Evolutionary conservation across 768 basidiomycete genomes (phyloP).

Genomic region (Leccinum disarticulatum): DNA sequence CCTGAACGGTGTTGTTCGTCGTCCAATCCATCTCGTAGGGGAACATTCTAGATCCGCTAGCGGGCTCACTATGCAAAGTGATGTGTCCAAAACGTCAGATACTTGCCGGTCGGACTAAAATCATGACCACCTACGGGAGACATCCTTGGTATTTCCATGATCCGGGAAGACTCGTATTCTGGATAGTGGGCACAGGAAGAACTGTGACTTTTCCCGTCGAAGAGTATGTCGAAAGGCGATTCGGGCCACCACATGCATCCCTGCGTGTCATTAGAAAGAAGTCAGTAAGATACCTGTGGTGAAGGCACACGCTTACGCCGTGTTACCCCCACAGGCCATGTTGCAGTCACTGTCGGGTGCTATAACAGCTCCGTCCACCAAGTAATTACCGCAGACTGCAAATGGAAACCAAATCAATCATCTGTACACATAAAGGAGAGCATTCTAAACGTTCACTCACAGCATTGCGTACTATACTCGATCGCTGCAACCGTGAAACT

Average conservation of each 20-base stretch:
- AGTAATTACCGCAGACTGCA: slow-evolving; percentile 67
- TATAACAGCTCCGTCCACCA: slow-evolving; percentile 58
- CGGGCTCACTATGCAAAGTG: slow-evolving; percentile 43
- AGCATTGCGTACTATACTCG: slow-evolving; percentile 57
- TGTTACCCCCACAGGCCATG: slow-evolving; percentile 72
- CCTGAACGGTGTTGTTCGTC: slow-evolving; percentile 60
- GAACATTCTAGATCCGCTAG: slow-evolving; percentile 46
- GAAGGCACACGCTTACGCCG: slow-evolving; percentile 44
- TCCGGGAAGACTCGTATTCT: slow-evolving; percentile 59
- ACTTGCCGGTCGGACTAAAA: neutral
- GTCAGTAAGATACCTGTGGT: neutral
- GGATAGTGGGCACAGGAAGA: slow-evolving; percentile 57
- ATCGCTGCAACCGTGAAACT: slow-evolving; percentile 68
- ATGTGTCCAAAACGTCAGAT: neutral
- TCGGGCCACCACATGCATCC: slow-evolving; percentile 72
- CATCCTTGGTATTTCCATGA: slow-evolving; percentile 69
- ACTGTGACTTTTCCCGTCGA: slow-evolving; percentile 49
- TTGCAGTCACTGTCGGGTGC: slow-evolving; percentile 56
- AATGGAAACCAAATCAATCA: neutral
- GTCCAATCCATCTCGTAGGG: slow-evolving; percentile 59
- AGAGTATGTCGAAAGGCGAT: slow-evolving; percentile 69
- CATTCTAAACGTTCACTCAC: slow-evolving; percentile 35
- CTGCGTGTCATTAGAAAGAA: slow-evolving; percentile 30
- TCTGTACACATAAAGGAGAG: neutral
- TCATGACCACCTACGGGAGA: slow-evolving; percentile 45